Base-by-base conservation (phyloP, 306 rosid species). In the Acacia acuminata region DNA sequence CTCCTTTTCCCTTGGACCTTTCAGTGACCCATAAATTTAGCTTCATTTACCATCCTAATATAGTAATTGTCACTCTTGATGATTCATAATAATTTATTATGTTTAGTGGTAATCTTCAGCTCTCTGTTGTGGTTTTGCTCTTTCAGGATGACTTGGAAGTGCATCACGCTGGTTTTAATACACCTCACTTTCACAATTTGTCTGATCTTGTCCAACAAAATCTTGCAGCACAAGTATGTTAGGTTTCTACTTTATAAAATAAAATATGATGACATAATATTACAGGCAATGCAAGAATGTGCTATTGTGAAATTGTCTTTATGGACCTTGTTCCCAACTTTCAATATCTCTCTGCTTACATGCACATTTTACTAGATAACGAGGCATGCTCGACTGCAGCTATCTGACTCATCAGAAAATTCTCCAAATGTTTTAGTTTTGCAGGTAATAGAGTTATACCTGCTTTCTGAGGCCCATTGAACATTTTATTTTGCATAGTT, bases 101-200 rank as follows among this genome's bases (percentile, higher is more conserved):
- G 40, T 81, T 69, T 63, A 65, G 27, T 72, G 27, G 70, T 75
- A 69, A 70, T 56, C 79, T 12, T 40, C 77, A 40, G 55, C 73
- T 51, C 64, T 48, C 77, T 48, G 47, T 45, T 30, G 24, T 82
- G 81, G 76, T 85, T 81, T 76, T 30, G 63, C 25, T 77, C 86
- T 75, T 79, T 44, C 97, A 96, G 98, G 96, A 94, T 78, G 83
- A 90, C 82, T 78, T 91, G 89, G 85, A 90, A 72, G 90, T 96
- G 85, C 98, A 94, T 86, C 92, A 89, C 75, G 75, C 96, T 79
- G 99, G 99, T 78, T 96, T 94, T 85, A 87, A 76, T 88, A 91
- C 94, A 3, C 91, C 87, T 79, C 92, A 93, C 80, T 88, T 90
- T 89, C 99, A 96, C 88, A 96, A 96, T 87, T 89, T 96, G 80